phyloP scores from a whole-genome alignment of 2,329 filamentous ascomycete species.

The Blastomyces emzantsi region DNA sequence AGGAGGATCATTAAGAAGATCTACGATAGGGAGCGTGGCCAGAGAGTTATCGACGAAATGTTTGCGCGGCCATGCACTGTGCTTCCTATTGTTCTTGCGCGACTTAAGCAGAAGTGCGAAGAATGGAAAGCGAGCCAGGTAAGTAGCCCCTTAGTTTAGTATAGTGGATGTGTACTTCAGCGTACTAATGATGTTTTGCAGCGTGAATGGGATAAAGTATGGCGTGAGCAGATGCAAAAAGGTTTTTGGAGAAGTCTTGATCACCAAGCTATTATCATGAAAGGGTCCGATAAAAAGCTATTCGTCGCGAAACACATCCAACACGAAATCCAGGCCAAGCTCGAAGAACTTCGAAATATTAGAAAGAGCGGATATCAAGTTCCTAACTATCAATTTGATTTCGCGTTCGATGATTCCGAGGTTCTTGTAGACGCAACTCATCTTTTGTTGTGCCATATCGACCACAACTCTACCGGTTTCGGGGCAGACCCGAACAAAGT shows the following conservation, averaged over 20 bases:
- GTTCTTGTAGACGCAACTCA: slow-evolving; percentile 49
- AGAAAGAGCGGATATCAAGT: slow-evolving; percentile 53
- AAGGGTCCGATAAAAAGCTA: slow-evolving; percentile 80
- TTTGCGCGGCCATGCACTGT: slow-evolving; percentile 77
- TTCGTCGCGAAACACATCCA: slow-evolving; percentile 85
- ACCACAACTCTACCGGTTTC: slow-evolving; percentile 43
- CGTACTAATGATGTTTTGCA: slow-evolving; percentile 25
- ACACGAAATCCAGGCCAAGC: slow-evolving; percentile 82
- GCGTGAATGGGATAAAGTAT: slow-evolving; percentile 98
- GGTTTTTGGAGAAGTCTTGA: slow-evolving; percentile 96
- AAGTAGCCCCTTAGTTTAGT: slow-evolving; percentile 16
- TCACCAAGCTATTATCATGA: slow-evolving; percentile 88
- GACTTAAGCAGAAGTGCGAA: slow-evolving; percentile 92
- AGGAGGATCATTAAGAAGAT: slow-evolving; percentile 97
- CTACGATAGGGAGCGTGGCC: slow-evolving; percentile 75
- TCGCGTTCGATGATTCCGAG: slow-evolving; percentile 62
- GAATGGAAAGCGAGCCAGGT: slow-evolving; percentile 90
- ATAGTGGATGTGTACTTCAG: neutral
- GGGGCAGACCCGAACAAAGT: slow-evolving; percentile 61
- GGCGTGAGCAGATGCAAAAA: slow-evolving; percentile 88
- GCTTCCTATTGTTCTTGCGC: slow-evolving; percentile 75
- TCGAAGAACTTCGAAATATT: slow-evolving; percentile 77
- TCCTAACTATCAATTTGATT: slow-evolving; percentile 64
- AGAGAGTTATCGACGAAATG: slow-evolving; percentile 77
- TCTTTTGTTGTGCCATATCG: slow-evolving; percentile 40